These are phyloP conservation scores for maize (Zea mays) DNA, from an alignment of 176 grass and related monocot species.

Conservation along the genomic window Zm-B73-REFERENCE-NAM-5.0 NC_050097.1:229398501-229399000, in stretches of 20 bases:
- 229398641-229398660: slow-evolving; percentile 83
- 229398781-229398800: not conserved
- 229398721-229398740: not conserved
- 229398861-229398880: slow-evolving; percentile 93
- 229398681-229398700: slow-evolving; percentile 63
- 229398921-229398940: slow-evolving; percentile 88
- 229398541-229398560: slow-evolving; percentile 67
- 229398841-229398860: slow-evolving; percentile 85
- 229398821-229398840: slow-evolving; percentile 76
- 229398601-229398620: slow-evolving; percentile 70
- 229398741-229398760: not conserved
- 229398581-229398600: slow-evolving; percentile 71
- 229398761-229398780: not conserved
- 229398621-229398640: slow-evolving; percentile 80
- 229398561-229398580: slow-evolving; percentile 61
- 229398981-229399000: slow-evolving; percentile 74
- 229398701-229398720: slow-evolving; percentile 32
- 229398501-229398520: slow-evolving; percentile 55
- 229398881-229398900: slow-evolving; percentile 82
- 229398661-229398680: slow-evolving; percentile 87
- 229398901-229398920: slow-evolving; percentile 92
- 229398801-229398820: slow-evolving; percentile 39
- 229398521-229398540: slow-evolving; percentile 50
- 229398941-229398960: slow-evolving; percentile 90
- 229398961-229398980: slow-evolving; percentile 78